Evolutionary conservation across 192 early-diverging fungal species (phyloP), one percentile per base, ranked within the genome.

Genomic region (Linnemannia hyalina): DNA sequence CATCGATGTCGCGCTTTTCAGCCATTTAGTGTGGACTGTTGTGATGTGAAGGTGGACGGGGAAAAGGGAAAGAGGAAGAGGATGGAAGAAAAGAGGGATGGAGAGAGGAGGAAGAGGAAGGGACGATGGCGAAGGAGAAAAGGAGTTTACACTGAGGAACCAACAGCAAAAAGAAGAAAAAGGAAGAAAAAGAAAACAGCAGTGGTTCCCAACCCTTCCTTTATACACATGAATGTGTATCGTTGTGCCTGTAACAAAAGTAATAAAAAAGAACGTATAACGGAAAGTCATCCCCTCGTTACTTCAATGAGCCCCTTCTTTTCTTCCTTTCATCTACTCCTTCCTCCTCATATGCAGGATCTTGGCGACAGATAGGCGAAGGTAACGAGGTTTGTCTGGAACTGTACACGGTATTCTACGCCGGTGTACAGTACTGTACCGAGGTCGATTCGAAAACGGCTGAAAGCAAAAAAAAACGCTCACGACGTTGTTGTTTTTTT

Each of bases 61-160:
- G 26, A 6, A 73, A 23, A 42, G 41, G 46, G 16, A 35, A 20
- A 18, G 42, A n/a, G 16, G 57, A 40, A 41, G 42, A 23, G 20
- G 46, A 40, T 41, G 15, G 15, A 73, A 35, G 38, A n/a, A 73
- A 35, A 22, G 44, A 57, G 26, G 15, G 72, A 52, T 47, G 3
- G 22, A 41, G 68, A 46, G 32, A 11, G 1, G 26, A 42, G 68
- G 35, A 47, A 65, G 13, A 47, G 42, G 36, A 35, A 9, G 42
- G n/a, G 32, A 52, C 18, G 68, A 60, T 40, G 49, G 69, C 13
- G 65, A 71, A 32, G 57, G 55, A 36, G 55, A 42, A 29, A 55
- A 68, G 74, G 75, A 83, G 81, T 82, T 82, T 82, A 52, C 81
- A 76, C 81, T 82, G 23, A 72, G 15, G 81, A 82, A 82, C 75